Conservation (phyloP, 352 stramenopile species). For the Pythium brachiatum region DNA sequence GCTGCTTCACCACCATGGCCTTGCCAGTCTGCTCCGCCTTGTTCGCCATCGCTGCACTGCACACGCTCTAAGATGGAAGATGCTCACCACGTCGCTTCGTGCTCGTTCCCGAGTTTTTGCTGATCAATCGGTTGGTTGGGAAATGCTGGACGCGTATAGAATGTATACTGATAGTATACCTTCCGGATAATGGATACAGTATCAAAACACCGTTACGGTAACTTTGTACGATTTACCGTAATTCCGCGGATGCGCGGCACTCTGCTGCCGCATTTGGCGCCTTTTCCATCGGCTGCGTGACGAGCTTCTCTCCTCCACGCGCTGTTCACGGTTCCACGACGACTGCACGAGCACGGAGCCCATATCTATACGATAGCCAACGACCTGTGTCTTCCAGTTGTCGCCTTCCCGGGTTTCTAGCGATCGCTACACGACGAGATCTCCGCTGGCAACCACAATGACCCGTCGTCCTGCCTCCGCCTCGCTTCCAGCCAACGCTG, state of each 20-base stretch:
- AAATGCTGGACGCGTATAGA: conserved; percentile 2
- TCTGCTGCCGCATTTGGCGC: conserved; percentile 17
- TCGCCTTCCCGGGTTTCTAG: not conserved
- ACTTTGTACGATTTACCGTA: not conserved
- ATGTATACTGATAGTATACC: not conserved
- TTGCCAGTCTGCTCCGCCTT: conserved; percentile 5
- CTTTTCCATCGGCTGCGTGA: conserved; percentile 12
- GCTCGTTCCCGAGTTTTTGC: too few relatives aligned
- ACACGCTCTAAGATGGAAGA: not conserved
- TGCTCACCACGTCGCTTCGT: conserved; percentile 13
- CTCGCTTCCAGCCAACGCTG: not conserved
- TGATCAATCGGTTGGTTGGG: conserved; percentile 17
- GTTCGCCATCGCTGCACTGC: conserved; percentile 16
- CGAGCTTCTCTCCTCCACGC: not conserved
- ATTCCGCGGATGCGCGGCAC: not conserved
- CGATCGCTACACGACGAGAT: not conserved
- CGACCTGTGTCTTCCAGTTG: not conserved
- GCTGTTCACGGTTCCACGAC: not conserved
- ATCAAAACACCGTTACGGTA: conserved; percentile 3
- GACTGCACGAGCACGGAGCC: not conserved
- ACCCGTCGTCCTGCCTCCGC: not conserved
- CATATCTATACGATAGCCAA: not conserved
- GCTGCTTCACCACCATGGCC: not conserved
- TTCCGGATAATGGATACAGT: not conserved
- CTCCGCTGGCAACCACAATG: not conserved